phyloP scores from a whole-genome alignment of 768 basidiomycete genomes.

The Termitomyces sp. region DNA sequence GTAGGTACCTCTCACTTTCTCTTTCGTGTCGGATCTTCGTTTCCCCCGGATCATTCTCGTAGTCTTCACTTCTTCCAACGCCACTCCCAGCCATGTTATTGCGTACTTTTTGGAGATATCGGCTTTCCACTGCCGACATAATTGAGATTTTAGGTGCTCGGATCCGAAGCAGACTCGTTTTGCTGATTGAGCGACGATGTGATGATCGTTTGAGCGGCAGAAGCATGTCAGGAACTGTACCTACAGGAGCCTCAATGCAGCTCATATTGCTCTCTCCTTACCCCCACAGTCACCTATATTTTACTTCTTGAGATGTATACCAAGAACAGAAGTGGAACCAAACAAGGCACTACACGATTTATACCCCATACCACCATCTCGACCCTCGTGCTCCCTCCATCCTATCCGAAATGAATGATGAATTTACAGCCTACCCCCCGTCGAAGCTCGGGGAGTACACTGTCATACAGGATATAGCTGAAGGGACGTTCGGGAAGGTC shows the following conservation, averaged over 20 bases:
- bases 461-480: slow-evolving; percentile 83
- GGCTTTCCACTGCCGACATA: slow-evolving; percentile 5
- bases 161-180: slow-evolving; percentile 4
- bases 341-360: slow-evolving; percentile 17
- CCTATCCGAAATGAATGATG: slow-evolving; percentile 25
- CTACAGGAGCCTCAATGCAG: background rate
- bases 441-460: slow-evolving; percentile 89
- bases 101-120: slow-evolving; percentile 6
- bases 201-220: background rate
- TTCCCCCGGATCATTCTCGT: background rate
- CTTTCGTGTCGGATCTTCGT: background rate
- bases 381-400: slow-evolving; percentile 14
- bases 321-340: slow-evolving; percentile 7
- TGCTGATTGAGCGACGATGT: background rate
- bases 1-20: background rate
- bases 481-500: slow-evolving; percentile 98
- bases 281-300: background rate
- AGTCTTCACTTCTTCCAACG: background rate
- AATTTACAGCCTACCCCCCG: slow-evolving; percentile 37
- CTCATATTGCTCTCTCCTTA: background rate
- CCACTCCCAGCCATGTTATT: background rate
- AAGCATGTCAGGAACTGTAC: background rate
- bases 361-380: slow-evolving; percentile 25
- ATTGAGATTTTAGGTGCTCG: slow-evolving; percentile 4
- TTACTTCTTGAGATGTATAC: background rate